phyloP scores from a whole-genome alignment of 2,329 filamentous ascomycete species.

The Penicillium sp. region DNA sequence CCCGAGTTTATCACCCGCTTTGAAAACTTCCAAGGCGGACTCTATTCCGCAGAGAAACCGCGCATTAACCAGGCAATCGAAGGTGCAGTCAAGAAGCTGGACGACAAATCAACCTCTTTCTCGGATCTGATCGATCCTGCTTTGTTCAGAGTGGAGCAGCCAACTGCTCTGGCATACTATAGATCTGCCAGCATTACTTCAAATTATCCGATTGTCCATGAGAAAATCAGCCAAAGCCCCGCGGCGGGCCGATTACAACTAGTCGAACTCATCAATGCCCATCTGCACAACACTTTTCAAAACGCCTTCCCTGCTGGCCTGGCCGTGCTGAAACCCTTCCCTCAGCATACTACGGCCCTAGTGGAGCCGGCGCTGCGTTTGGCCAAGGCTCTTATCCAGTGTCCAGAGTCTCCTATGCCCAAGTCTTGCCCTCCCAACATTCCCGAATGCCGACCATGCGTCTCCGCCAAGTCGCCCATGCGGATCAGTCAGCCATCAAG shows the following conservation, averaged over 20 bases:
- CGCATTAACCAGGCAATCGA: constrained; percentile 66
- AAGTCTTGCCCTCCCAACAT: constrained; percentile 82
- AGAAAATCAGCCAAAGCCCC: constrained; percentile 60
- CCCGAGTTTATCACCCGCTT: constrained; percentile 70
- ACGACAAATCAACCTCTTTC: constrained; percentile 63
- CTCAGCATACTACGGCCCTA: constrained; percentile 72
- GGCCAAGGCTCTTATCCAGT: constrained; percentile 73
- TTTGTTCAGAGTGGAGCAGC: constrained; percentile 67
- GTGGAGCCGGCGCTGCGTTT: constrained; percentile 70
- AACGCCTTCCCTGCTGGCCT: constrained; percentile 76
- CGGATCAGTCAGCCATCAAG: constrained; percentile 66
- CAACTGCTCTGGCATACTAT: constrained; percentile 77
- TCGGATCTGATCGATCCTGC: constrained; percentile 61
- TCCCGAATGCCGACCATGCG: constrained; percentile 73
- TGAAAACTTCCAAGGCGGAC: constrained; percentile 67
- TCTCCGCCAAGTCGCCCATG: constrained; percentile 60
- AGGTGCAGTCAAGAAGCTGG: constrained; percentile 58
- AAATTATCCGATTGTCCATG: constrained; percentile 68
- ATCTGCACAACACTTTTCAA: constrained; percentile 85
- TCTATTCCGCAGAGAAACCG: constrained; percentile 71
- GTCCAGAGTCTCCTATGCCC: constrained; percentile 71
- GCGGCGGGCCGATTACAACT: constrained; percentile 66
- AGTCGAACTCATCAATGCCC: constrained; percentile 75
- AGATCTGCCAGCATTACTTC: constrained; percentile 61
- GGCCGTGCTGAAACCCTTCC: constrained; percentile 76